Evolutionary conservation across 2,329 filamentous ascomycete species (phyloP).

Genomic region (Fusarium sterilihyphosum): DNA sequence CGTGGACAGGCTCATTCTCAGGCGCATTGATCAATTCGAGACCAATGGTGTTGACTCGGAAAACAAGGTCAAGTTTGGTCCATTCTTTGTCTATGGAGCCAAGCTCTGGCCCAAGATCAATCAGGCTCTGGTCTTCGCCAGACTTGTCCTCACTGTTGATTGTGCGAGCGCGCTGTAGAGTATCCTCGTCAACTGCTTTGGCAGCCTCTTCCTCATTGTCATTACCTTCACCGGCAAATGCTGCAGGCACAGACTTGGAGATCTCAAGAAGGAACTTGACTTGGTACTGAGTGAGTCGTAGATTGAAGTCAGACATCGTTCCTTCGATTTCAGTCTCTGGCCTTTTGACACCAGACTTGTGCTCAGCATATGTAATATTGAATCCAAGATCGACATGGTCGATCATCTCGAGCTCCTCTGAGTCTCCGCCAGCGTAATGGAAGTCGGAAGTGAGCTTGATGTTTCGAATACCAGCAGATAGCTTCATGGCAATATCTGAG

Average conservation of each 20-base stretch:
- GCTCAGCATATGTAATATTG: slow-evolving; percentile 90
- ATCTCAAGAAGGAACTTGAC: slow-evolving; percentile 89
- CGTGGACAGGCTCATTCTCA: slow-evolving; percentile 79
- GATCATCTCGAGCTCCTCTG: slow-evolving; percentile 94
- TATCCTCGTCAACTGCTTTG: slow-evolving; percentile 73
- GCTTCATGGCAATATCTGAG: slow-evolving; percentile 83
- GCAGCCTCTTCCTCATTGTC: slow-evolving; percentile 78
- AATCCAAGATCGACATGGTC: slow-evolving; percentile 96
- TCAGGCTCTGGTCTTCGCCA: slow-evolving; percentile 53
- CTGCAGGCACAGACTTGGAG: slow-evolving; percentile 85
- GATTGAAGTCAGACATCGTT: slow-evolving; percentile 91
- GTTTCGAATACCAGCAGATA: slow-evolving; percentile 91
- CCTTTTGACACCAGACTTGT: slow-evolving; percentile 77
- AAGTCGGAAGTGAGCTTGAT: slow-evolving; percentile 91
- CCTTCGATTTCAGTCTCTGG: slow-evolving; percentile 94
- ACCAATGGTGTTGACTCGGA: slow-evolving; percentile 87
- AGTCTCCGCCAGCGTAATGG: slow-evolving; percentile 75
- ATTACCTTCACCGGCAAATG: slow-evolving; percentile 76
- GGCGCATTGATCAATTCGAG: slow-evolving; percentile 85
- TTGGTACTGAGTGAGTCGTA: slow-evolving; percentile 89
- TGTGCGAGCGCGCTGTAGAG: slow-evolving; percentile 59
- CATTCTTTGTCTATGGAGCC: slow-evolving; percentile 76
- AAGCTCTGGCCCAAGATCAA: slow-evolving; percentile 75
- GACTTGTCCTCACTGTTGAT: slow-evolving; percentile 46
- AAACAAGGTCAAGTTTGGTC: slow-evolving; percentile 93